Evolutionary conservation across 441 rosid genomes (phyloP).

Genomic region (Bruguiera hainesii): DNA sequence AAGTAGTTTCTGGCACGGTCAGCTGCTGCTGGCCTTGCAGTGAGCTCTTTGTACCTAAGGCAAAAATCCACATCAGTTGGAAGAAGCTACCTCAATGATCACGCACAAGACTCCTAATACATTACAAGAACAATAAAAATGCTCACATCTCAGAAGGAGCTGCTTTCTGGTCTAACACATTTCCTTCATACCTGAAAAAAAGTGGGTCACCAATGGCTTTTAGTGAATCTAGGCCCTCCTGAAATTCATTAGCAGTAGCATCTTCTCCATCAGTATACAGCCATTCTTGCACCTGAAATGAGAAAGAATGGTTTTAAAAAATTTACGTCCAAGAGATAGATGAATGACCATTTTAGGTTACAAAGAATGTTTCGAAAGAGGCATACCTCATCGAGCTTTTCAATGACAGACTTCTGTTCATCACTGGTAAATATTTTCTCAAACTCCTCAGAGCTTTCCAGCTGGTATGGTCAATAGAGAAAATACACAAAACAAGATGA

Average conservation of each 20-base stretch:
- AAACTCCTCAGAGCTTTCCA: conserved; percentile 66
- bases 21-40: conserved; percentile 70
- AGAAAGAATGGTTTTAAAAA: conserved; percentile 13
- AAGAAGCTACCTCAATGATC: neutral
- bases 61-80: conserved; percentile 13
- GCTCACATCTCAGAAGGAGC: neutral
- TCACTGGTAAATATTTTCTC: conserved; percentile 67
- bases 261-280: conserved; percentile 95
- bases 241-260: conserved; percentile 73
- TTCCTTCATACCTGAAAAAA: conserved; percentile 58
- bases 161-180: neutral
- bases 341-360: conserved; percentile 2
- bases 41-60: conserved; percentile 73
- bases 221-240: conserved; percentile 61
- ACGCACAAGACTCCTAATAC: neutral
- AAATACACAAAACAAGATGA: neutral
- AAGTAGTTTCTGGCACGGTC: conserved; percentile 60
- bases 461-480: conserved; percentile 39
- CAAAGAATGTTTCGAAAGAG: neutral
- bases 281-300: conserved; percentile 94
- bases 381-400: conserved; percentile 90
- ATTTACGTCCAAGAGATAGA: conserved; percentile 2
- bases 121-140: neutral
- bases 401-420: conserved; percentile 71
- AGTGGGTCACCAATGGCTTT: conserved; percentile 79